Evolutionary conservation across 1,284 basidiomycete species (phyloP), one percentile per base, ranked within the genome.

Genomic region (Polyporus tsugae): DNA sequence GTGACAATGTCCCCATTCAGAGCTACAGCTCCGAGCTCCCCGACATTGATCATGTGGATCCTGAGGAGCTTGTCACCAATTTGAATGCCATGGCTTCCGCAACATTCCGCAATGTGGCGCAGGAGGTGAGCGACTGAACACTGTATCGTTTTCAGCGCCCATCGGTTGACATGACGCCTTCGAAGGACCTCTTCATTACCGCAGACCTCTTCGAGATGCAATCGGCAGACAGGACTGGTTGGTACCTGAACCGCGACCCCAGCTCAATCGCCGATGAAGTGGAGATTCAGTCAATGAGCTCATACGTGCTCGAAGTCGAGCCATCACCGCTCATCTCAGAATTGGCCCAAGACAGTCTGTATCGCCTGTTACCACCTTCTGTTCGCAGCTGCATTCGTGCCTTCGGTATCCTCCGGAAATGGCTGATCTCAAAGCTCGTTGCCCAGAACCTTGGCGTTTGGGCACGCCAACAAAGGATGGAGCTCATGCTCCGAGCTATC

Each of bases 161-260:
- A 52, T 52, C n/a, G 11, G 22, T 11, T 52, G 42, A 63, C 59
- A 61, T 65, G 52, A 69, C 63, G 39, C 38, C 39, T 25, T 29
- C 15, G 22, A 63, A 81, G 91, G 93, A 95, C 78, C 81, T 95
- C 46, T 90, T 92, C 73, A 83, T 89, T 60, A 89, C 91, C 19
- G 85, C 88, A 4, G 93, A 95, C 76, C 80, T 94, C 22, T 83
- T 95, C 17, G 93, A 95, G 78, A 87, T 92, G 0, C 93, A 95
- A 78, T 90, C 87, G 5, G 86, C 87, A 19, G 93, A 95, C 77
- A 86, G 88, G 42, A 89, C 87, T 3, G 93, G 91, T 2, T 95
- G 93, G 93, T 92, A 92, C 79, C 82, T 85, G 10, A 73, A 81
- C 44, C 84, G 87, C 67, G 92, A 94, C 39, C 76, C 80, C 0